These are phyloP conservation scores for Rhodofomes roseus DNA, from an alignment of 1,284 basidiomycete genomes.

Conservation along the genomic window DNA sequence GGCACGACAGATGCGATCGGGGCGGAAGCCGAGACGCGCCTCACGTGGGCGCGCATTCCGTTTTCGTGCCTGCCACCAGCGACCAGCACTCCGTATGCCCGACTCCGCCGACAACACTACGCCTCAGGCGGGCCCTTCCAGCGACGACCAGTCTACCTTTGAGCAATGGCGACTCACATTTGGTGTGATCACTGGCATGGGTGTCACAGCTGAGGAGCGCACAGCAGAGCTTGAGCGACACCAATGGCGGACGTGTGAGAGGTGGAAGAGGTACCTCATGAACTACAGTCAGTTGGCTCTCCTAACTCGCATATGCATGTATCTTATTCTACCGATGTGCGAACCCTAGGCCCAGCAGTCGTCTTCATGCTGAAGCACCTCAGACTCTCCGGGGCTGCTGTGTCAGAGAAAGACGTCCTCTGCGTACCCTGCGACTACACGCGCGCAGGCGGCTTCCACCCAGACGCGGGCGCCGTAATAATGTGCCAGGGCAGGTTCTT, in stretches of 20 bases:
- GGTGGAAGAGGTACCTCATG: constrained; percentile 55
- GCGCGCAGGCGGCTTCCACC: constrained; percentile 81
- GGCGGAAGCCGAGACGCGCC: not conserved
- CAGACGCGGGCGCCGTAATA: constrained; percentile 70
- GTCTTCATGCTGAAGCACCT: constrained; percentile 90
- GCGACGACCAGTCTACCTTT: constrained; percentile 33
- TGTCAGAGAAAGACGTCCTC: constrained; percentile 68
- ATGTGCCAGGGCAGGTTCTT: constrained; percentile 84
- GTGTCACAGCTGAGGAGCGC: constrained; percentile 50
- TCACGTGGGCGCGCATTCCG: not conserved
- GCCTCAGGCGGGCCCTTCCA: constrained; percentile 7
- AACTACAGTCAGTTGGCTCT: constrained; percentile 41
- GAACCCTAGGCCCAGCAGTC: constrained; percentile 68
- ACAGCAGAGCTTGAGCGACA: constrained; percentile 38
- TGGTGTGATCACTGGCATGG: constrained; percentile 51
- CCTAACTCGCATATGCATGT: not conserved
- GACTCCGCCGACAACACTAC: constrained; percentile 10
- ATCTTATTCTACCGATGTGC: not conserved
- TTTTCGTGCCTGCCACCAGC: not conserved
- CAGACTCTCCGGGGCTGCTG: constrained; percentile 63
- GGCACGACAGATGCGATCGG: not conserved
- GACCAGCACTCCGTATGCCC: not conserved
- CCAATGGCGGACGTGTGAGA: constrained; percentile 49
- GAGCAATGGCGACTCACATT: constrained; percentile 54
- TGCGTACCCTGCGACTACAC: constrained; percentile 79